Percentiles rank a stretch among this genome's conserved stretches.
phyloP scores from a whole-genome alignment of 306 rosid species.

The Neltuma alba region DNA sequence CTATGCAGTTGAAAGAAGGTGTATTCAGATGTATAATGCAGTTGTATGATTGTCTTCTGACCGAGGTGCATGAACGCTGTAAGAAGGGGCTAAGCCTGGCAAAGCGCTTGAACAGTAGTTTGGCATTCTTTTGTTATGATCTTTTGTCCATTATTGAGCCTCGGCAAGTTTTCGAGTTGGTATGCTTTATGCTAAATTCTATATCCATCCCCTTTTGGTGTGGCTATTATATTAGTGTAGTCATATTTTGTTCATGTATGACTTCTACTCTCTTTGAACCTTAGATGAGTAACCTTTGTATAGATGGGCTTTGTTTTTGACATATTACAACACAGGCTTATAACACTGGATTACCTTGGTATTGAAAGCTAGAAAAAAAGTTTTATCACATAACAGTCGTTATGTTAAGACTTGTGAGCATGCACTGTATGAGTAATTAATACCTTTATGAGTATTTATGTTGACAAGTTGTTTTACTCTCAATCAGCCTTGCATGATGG shows the following conservation, averaged over 20 bases:
- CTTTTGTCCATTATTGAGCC: slow-evolving; percentile 94
- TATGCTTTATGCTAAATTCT: slow-evolving; percentile 47
- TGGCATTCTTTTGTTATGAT: slow-evolving; percentile 98
- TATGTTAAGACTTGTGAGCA: not conserved
- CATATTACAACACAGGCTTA: not conserved
- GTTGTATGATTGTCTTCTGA: slow-evolving; percentile 95
- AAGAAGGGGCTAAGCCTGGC: slow-evolving; percentile 97
- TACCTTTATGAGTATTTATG: not conserved
- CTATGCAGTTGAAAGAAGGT: slow-evolving; percentile 98
- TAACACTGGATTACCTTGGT: not conserved
- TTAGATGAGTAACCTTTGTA: slow-evolving; percentile 1
- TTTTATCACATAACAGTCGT: not conserved
- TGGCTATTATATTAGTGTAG: not conserved
- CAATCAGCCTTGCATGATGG: not conserved
- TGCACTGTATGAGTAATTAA: not conserved
- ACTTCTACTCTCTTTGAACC: not conserved
- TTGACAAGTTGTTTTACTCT: not conserved
- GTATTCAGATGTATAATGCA: slow-evolving; percentile 98
- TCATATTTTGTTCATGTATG: slow-evolving; percentile 12
- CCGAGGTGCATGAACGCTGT: slow-evolving; percentile 99
- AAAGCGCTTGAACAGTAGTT: slow-evolving; percentile 94
- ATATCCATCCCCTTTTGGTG: slow-evolving; percentile 6
- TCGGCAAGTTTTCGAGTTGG: slow-evolving; percentile 98
- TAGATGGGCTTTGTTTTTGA: not conserved
- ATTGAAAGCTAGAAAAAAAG: not conserved